A percentile compares a stretch with the other conserved stretches of the same genome.
Evolutionary conservation across 208 protist species (phyloP).

Genomic region (Wallacemonas sp.): DNA sequence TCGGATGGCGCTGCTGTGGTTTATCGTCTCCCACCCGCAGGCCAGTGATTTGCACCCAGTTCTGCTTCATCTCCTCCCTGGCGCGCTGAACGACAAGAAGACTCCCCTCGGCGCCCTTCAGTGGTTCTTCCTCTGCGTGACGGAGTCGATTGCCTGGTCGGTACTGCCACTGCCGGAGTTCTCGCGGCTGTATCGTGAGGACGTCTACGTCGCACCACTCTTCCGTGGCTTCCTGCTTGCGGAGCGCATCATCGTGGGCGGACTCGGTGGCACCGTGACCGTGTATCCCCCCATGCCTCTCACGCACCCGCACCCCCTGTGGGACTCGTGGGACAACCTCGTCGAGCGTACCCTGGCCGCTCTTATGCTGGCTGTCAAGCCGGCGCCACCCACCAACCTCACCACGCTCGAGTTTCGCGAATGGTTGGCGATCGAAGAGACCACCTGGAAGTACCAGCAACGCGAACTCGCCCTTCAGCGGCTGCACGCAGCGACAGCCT

Average conservation of each 20-base stretch:
- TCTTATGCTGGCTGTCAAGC: conserved; percentile 49
- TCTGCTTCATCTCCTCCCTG: conserved; percentile 72
- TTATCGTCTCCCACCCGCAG: conserved; percentile 57
- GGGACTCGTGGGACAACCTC: conserved; percentile 85
- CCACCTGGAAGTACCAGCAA: conserved; percentile 69
- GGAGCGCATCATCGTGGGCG: conserved; percentile 93
- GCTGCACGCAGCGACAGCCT: conserved; percentile 2
- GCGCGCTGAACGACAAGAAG: conserved; percentile 83
- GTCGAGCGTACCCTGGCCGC: conserved; percentile 71
- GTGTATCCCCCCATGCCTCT: conserved; percentile 92
- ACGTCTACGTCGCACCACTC: conserved; percentile 96
- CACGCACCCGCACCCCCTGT: conserved; percentile 92
- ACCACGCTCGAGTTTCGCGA: conserved; percentile 74
- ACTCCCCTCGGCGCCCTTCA: conserved; percentile 97
- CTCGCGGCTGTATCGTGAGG: conserved; percentile 88
- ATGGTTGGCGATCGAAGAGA: conserved; percentile 72
- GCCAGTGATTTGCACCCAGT: conserved; percentile 68
- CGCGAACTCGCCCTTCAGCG: conserved; percentile 8
- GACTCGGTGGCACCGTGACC: conserved; percentile 90
- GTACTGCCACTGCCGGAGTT: conserved; percentile 80
- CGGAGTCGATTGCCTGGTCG: conserved; percentile 98
- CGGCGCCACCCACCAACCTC: conserved; percentile 46
- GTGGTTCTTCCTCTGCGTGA: conserved; percentile 99
- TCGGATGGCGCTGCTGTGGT: conserved; percentile 95
- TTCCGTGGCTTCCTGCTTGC: conserved; percentile 98